Evolutionary conservation across 495 filamentous ascomycete genomes (phyloP), one percentile per base, ranked within the genome.

Genomic region (Penicillium waksmanii): DNA sequence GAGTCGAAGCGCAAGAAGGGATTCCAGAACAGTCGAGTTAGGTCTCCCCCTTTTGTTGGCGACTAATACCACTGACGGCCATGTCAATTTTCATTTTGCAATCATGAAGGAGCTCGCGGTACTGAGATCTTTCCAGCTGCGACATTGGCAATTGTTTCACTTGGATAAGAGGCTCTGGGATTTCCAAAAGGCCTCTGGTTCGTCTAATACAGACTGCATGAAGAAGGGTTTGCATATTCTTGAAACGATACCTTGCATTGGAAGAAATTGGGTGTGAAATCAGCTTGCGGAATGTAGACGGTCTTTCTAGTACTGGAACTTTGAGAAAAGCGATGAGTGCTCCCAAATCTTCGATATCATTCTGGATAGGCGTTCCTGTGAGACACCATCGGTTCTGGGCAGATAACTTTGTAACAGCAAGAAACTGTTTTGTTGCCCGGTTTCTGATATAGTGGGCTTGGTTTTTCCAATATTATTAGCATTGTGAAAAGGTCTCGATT

Each of bases 361-460:
- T 55, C 21, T 55, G 52, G 19, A 55, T 55, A 10, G 52, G 52
- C 10, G 52, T 55, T 11, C 52, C 52, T 6, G 52, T 55, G 21
- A 55, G 52, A 25, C 52, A 55, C 52, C 52, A 55, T n/a, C 38
- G 23, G 12, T 55, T 18, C 21, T 55, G 52, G 9, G 52, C 34
- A 3, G 52, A 42, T 11, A 55, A 18, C 17, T 12, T 44, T 21
- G 36, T 44, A 11, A 55, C 38, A 6, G 52, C 52, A n/a, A 44
- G 35, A 31, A n/a, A 55, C 38, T 55, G 52, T n/a, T 55, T 55
- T 44, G 52, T 55, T 12, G 52, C 19, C 3, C 52, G 36, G 13
- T 55, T 55, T 31, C 52, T 55, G 10, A 55, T 40, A 21, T 44
- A 31, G 23, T 55, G 52, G 17, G 52, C 52, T 55, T 3, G 1